A percentile compares a stretch with the other conserved stretches of the same genome.
These are phyloP conservation scores for Magnolia officinalis DNA, from an alignment of 164 flowering plant species.

Conservation along the genomic window DNA sequence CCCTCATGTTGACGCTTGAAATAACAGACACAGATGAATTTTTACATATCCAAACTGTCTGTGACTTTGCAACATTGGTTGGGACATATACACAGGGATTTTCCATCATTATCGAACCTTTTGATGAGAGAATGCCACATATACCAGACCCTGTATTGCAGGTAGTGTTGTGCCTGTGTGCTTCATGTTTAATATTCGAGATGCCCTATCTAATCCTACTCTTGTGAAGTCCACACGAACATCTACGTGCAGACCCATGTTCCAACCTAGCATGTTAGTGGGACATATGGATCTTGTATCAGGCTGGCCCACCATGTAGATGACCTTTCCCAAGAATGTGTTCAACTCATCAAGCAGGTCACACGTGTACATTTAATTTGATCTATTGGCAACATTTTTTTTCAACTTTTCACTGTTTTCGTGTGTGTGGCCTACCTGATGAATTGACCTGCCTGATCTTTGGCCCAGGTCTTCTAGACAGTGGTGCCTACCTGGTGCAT, in stretches of 20 bases:
- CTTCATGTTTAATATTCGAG: not conserved
- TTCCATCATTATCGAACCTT: conserved; percentile 96
- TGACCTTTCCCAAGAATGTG: no score
- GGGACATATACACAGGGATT: conserved; percentile 93
- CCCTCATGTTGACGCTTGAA: conserved; percentile 91
- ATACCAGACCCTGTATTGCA: conserved; percentile 98
- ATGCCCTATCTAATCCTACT: not conserved
- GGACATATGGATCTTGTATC: not conserved
- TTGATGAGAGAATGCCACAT: conserved; percentile 99
- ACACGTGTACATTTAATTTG: no score
- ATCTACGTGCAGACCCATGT: not conserved
- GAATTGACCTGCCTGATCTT: not conserved
- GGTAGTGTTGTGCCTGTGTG: conserved; percentile 32
- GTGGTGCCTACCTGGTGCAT: no score
- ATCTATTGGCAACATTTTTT: no score
- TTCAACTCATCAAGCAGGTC: no score
- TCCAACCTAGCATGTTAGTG: not conserved
- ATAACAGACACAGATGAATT: conserved; percentile 95
- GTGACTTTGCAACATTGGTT: conserved; percentile 96
- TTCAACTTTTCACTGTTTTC: no score
- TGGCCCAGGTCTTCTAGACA: no score
- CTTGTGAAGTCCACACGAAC: not conserved
- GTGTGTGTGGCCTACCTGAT: not conserved
- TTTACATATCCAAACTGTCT: conserved; percentile 82
- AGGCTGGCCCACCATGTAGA: not conserved